Conservation (phyloP, 805 yeast species). For the Cyberlindnera nakhonratchasimensis region DNA sequence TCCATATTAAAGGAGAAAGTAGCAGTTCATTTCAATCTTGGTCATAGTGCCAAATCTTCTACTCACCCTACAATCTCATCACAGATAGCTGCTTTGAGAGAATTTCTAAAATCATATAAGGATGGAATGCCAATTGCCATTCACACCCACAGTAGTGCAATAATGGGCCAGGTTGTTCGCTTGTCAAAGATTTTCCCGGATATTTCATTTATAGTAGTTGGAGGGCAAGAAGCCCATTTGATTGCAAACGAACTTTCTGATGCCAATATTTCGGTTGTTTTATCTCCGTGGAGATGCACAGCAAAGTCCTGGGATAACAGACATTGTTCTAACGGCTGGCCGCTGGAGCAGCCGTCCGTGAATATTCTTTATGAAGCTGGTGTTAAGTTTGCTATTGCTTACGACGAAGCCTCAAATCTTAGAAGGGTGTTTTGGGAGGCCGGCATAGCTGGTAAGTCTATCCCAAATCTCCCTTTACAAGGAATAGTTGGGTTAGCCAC, state of each 20-base stretch:
- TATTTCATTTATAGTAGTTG: slow-evolving; percentile 1
- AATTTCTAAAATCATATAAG: background rate
- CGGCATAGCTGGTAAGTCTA: slow-evolving; percentile 6
- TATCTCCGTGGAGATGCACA: slow-evolving; percentile 10
- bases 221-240: slow-evolving; percentile 12
- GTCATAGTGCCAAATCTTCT: slow-evolving; percentile 4
- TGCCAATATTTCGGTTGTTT: slow-evolving; percentile 2
- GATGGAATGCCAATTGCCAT: slow-evolving; percentile 5
- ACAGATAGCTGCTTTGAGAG: slow-evolving; percentile 6
- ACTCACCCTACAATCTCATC: slow-evolving; percentile 7
- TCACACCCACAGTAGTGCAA: slow-evolving; percentile 7
- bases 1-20: slow-evolving; percentile 5
- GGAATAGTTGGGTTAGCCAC: background rate
- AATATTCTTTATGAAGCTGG: slow-evolving; percentile 9
- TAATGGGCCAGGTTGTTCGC: slow-evolving; percentile 6
- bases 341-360: slow-evolving; percentile 8
- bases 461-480: background rate
- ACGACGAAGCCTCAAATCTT: slow-evolving; percentile 4
- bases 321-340: slow-evolving; percentile 10
- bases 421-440: slow-evolving; percentile 9
- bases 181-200: slow-evolving; percentile 5
- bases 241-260: slow-evolving; percentile 5
- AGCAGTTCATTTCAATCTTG: slow-evolving; percentile 10
- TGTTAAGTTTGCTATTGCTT: slow-evolving; percentile 7
- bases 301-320: slow-evolving; percentile 12